Percentiles rank a stretch among this genome's conserved stretches.
Evolutionary conservation across 2,329 filamentous ascomycete genomes (phyloP).

Genomic region (Alternaria conjuncta): DNA sequence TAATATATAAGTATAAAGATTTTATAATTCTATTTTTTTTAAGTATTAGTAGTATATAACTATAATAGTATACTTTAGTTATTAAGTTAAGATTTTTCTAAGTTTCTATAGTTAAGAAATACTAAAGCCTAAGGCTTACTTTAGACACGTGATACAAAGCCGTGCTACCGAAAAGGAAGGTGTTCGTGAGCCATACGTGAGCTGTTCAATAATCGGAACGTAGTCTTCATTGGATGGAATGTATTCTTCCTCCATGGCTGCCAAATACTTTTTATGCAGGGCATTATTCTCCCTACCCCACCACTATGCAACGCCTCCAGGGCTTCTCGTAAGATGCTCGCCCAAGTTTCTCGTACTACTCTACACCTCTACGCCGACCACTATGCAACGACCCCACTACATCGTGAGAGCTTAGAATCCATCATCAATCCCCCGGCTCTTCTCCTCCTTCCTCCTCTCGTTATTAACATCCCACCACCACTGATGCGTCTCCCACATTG

Average conservation of each 20-base stretch:
- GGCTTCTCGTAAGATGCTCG: not conserved
- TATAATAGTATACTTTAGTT: no score
- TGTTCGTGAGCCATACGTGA: not conserved
- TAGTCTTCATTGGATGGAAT: not conserved
- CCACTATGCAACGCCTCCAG: not conserved
- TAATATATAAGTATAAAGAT: no score
- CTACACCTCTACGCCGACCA: not conserved
- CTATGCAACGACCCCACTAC: not conserved
- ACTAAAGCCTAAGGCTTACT: not conserved
- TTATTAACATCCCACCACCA: constrained; percentile 65
- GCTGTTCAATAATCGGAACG: not conserved
- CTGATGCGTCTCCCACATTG: constrained; percentile 57
- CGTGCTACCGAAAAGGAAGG: not conserved
- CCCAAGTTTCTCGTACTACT: not conserved
- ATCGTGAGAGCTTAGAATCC: constrained; percentile 51
- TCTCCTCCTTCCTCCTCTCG: constrained; percentile 58
- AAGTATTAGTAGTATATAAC: no score
- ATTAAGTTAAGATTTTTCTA: no score
- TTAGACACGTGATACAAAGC: not conserved
- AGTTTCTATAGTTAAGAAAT: no score
- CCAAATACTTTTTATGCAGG: not conserved
- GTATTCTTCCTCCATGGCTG: not conserved
- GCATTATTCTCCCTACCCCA: not conserved
- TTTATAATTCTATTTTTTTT: no score
- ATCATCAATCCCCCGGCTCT: constrained; percentile 56